Evolutionary conservation across 768 basidiomycete genomes (phyloP).

Genomic region (Hysterangium stoloniferum): DNA sequence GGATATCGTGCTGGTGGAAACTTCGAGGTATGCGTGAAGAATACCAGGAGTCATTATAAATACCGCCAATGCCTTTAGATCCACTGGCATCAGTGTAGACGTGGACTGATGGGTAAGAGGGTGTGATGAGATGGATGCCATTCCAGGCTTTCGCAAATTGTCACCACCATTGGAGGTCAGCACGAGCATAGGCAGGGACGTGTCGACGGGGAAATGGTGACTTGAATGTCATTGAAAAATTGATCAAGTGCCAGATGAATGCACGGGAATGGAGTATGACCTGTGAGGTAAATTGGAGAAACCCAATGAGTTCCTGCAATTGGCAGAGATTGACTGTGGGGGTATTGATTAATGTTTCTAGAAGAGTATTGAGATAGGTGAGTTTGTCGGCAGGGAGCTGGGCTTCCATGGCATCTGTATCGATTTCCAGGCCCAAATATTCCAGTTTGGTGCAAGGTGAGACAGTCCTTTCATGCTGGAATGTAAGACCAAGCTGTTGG

Average conservation of each 20-base stretch:
- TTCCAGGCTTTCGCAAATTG: conserved; percentile 23
- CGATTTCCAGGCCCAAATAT: too few relatives aligned
- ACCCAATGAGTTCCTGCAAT: conserved; percentile 27
- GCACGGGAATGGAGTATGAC: conserved; percentile 25
- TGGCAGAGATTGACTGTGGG: conserved; percentile 18
- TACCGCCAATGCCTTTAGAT: conserved; percentile 22
- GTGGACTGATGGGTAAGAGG: conserved; percentile 6
- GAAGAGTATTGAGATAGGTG: too few relatives aligned
- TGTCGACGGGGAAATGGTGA: conserved; percentile 17
- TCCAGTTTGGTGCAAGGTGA: too few relatives aligned
- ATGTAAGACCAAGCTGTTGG: not conserved
- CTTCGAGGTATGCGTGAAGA: conserved; percentile 19
- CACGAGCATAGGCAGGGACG: conserved; percentile 17
- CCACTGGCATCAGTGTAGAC: conserved; percentile 30
- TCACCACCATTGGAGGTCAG: conserved; percentile 29
- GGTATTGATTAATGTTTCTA: not conserved
- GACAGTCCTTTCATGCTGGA: too few relatives aligned
- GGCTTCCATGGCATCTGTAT: too few relatives aligned
- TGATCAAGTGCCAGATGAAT: conserved; percentile 23
- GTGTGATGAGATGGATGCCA: conserved; percentile 17
- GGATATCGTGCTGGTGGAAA: conserved; percentile 21
- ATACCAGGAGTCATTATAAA: conserved; percentile 22
- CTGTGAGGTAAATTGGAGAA: conserved; percentile 27
- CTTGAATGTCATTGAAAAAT: conserved; percentile 23
- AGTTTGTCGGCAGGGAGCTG: too few relatives aligned